Evolutionary conservation across 306 rosid species (phyloP).

Genomic region (Quercus bicolor): DNA sequence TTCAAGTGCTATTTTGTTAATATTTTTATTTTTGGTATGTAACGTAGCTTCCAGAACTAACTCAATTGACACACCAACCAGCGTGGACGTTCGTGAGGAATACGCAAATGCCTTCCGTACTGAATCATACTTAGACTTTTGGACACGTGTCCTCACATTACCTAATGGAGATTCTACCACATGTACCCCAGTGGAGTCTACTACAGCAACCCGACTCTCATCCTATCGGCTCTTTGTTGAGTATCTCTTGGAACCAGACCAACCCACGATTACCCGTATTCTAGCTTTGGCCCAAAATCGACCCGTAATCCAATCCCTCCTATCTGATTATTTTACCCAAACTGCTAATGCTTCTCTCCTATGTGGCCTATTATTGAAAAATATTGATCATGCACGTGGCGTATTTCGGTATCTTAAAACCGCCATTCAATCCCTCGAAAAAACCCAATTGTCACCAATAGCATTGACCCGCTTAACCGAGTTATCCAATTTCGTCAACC

Average conservation of each 20-base stretch:
- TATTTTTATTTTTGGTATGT: neutral
- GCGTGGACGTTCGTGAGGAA: conserved; percentile 61
- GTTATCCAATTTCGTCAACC: conserved; percentile 26
- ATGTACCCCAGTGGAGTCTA: conserved; percentile 31
- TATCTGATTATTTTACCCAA: conserved; percentile 55
- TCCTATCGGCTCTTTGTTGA: conserved; percentile 75
- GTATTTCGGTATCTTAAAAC: conserved; percentile 19
- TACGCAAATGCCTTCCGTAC: conserved; percentile 83
- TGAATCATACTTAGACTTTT: conserved; percentile 67
- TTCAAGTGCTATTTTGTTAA: neutral
- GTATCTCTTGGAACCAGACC: conserved; percentile 66
- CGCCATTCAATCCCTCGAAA: conserved; percentile 20
- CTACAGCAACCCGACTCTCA: conserved; percentile 61
- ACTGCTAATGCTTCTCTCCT: conserved; percentile 57
- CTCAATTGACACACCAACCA: conserved; percentile 7
- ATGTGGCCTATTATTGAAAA: conserved; percentile 54
- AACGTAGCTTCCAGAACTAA: conserved; percentile 12
- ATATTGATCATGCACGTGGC: conserved; percentile 44
- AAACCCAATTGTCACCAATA: neutral
- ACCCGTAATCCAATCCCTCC: conserved; percentile 30
- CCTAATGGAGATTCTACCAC: conserved; percentile 21
- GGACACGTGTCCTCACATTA: conserved; percentile 60
- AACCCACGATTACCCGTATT: conserved; percentile 35
- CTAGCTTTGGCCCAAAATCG: conserved; percentile 24
- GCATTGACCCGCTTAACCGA: conserved; percentile 14